phyloP scores from a whole-genome alignment of 2,329 filamentous ascomycete species.

The Sclerotinia trifoliorum region DNA sequence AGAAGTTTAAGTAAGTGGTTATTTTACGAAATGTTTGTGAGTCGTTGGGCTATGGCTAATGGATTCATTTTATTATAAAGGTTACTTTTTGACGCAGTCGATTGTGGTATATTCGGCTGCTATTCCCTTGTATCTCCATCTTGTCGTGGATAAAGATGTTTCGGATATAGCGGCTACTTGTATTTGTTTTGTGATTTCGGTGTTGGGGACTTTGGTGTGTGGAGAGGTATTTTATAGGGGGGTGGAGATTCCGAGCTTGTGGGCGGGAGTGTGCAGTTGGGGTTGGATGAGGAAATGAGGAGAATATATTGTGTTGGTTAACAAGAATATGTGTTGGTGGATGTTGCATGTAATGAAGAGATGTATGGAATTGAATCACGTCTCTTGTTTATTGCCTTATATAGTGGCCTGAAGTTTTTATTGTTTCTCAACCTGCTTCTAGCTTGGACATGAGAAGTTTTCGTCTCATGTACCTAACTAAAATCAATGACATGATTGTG shows the following conservation, averaged over 20 bases:
- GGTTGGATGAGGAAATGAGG: constrained; percentile 18
- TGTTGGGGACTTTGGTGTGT: background rate
- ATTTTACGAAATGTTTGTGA: background rate
- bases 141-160: constrained; percentile 3
- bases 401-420: background rate
- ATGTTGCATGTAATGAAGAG: background rate
- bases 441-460: too few species aligned
- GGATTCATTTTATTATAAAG: constrained; percentile 31
- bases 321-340: background rate
- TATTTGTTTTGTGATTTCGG: background rate
- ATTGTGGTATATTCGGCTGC: constrained; percentile 45
- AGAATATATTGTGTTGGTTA: too few species aligned
- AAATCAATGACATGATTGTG: too few species aligned
- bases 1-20: constrained; percentile 45
- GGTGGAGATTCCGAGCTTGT: constrained; percentile 25
- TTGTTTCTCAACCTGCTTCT: too few species aligned
- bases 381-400: background rate
- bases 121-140: constrained; percentile 41
- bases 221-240: constrained; percentile 26
- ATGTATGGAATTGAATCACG: background rate
- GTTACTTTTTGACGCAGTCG: constrained; percentile 45
- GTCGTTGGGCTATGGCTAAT: background rate
- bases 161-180: background rate
- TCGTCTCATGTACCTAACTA: background rate
- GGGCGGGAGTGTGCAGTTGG: constrained; percentile 21